phyloP scores from a whole-genome alignment of 1,139 yeast genomes.

The Blastobotrys serpentis region DNA sequence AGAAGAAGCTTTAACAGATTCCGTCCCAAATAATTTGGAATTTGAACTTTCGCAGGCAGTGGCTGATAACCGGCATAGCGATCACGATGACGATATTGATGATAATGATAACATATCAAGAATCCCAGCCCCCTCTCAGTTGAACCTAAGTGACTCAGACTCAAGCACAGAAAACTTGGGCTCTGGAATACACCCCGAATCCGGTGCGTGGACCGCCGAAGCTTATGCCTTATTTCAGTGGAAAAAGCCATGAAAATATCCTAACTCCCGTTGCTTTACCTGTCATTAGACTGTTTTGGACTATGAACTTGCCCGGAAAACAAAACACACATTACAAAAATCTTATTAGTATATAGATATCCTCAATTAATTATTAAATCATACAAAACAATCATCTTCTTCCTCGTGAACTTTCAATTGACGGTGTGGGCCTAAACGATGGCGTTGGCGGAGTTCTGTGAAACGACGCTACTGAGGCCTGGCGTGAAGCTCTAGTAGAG shows the following conservation, averaged over 20 bases:
- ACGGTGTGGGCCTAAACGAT: background rate
- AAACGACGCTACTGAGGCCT: constrained; percentile 23
- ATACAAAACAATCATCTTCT: constrained; percentile 6
- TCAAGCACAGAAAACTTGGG: background rate
- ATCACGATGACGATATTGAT: background rate
- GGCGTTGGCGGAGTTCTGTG: constrained; percentile 10
- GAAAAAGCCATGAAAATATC: background rate
- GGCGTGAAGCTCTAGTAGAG: constrained; percentile 21
- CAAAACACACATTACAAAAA: background rate
- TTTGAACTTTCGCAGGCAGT: constrained; percentile 7
- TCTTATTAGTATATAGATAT: background rate
- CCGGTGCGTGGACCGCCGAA: constrained; percentile 17
- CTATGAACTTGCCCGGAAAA: too few relatives aligned
- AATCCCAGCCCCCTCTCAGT: background rate
- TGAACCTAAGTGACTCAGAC: background rate
- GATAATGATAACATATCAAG: background rate
- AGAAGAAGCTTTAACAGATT: too few relatives aligned
- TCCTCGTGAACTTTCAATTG: constrained; percentile 6
- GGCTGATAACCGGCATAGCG: background rate
- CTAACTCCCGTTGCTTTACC: too few relatives aligned
- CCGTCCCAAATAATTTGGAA: constrained; percentile 5
- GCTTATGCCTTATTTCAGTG: constrained; percentile 14
- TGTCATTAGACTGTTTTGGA: too few relatives aligned
- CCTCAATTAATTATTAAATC: constrained; percentile 6
- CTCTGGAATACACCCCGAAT: background rate